Percentiles rank a stretch among this genome's conserved stretches.
Evolutionary conservation across 2,329 filamentous ascomycete genomes (phyloP).

Genomic region (Penicillium decumbens): DNA sequence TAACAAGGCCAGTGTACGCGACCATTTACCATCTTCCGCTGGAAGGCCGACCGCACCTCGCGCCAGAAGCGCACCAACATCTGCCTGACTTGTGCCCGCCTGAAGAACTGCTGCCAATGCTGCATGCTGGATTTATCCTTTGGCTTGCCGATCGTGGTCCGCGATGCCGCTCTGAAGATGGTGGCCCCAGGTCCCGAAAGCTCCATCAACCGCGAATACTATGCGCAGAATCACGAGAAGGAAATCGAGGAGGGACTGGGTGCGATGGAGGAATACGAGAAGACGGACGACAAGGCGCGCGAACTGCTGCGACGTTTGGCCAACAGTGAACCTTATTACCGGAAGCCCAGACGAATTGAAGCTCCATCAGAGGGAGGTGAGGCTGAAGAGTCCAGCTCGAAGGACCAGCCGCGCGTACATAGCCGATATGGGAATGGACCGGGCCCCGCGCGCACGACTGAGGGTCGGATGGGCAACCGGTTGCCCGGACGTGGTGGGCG

Average conservation of each 20-base stretch:
- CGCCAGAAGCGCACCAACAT: slow-evolving; percentile 92
- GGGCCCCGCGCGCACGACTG: slow-evolving; percentile 70
- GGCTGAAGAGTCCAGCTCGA: slow-evolving; percentile 36
- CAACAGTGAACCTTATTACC: slow-evolving; percentile 90
- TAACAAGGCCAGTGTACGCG: slow-evolving; percentile 62
- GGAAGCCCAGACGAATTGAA: slow-evolving; percentile 76
- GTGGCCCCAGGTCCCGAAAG: slow-evolving; percentile 88
- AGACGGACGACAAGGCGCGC: slow-evolving; percentile 93
- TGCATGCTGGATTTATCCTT: slow-evolving; percentile 98
- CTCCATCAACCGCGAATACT: slow-evolving; percentile 93
- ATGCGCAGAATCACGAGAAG: slow-evolving; percentile 93
- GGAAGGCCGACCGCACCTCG: slow-evolving; percentile 86
- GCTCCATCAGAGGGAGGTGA: slow-evolving; percentile 39
- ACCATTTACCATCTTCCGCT: slow-evolving; percentile 92
- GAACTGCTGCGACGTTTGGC: slow-evolving; percentile 81
- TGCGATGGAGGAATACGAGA: slow-evolving; percentile 84
- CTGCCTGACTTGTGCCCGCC: slow-evolving; percentile 89
- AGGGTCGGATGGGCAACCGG: slow-evolving; percentile 43
- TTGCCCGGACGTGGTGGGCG: slow-evolving; percentile 47
- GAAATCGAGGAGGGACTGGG: slow-evolving; percentile 89
- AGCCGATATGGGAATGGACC: slow-evolving; percentile 46
- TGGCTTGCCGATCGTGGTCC: slow-evolving; percentile 86
- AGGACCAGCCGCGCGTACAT: slow-evolving; percentile 40
- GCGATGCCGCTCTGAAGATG: slow-evolving; percentile 96
- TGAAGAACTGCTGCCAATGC: slow-evolving; percentile 98